phyloP scores from a whole-genome alignment of 2,329 filamentous ascomycete species.

The Penicillium sp. region DNA sequence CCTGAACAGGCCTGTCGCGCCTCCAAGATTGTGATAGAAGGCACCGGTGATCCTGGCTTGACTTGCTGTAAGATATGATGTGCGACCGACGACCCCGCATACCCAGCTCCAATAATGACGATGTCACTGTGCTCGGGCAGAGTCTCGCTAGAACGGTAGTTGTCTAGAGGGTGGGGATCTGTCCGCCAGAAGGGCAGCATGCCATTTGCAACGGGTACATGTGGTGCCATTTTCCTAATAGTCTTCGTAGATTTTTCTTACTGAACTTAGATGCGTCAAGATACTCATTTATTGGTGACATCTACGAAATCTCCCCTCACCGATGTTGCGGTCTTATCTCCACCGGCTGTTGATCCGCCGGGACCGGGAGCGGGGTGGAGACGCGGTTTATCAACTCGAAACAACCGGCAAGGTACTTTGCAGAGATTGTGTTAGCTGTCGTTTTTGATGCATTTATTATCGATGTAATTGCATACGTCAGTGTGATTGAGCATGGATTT shows the following conservation, averaged over 20 bases:
- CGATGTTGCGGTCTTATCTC: background rate
- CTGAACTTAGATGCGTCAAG: background rate
- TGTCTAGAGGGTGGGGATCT: slow-evolving; percentile 42
- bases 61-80: slow-evolving; percentile 40
- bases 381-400: background rate
- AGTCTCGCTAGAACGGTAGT: slow-evolving; percentile 39
- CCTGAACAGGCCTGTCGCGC: slow-evolving; percentile 44
- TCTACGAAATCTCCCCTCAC: background rate
- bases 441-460: background rate
- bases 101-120: slow-evolving; percentile 49
- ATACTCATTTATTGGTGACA: background rate
- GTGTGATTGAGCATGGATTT: background rate
- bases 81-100: slow-evolving; percentile 43
- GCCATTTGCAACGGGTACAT: slow-evolving; percentile 21
- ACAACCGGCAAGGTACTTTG: background rate
- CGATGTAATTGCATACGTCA: background rate
- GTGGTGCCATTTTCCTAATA: background rate
- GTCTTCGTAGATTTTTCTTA: too few species aligned
- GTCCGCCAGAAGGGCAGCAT: slow-evolving; percentile 47
- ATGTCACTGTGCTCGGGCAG: slow-evolving; percentile 45
- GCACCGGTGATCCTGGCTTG: slow-evolving; percentile 11
- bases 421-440: background rate
- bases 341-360: background rate
- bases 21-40: slow-evolving; percentile 43
- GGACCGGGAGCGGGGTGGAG: background rate